Evolutionary conservation across 2,329 filamentous ascomycete genomes (phyloP).

Genomic region (Penicillium italicum): DNA sequence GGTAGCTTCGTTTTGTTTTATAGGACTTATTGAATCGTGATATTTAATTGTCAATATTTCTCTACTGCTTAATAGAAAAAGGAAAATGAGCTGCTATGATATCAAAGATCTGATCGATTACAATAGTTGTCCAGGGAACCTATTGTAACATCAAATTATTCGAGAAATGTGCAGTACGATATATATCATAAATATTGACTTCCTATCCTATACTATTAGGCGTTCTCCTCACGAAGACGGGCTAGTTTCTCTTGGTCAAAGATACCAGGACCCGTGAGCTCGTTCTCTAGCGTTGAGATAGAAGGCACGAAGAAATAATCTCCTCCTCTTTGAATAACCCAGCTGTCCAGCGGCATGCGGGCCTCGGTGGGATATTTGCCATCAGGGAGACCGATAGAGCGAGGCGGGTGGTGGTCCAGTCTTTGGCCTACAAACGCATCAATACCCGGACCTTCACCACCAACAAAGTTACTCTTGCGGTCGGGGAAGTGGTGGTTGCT

Average conservation of each 20-base stretch:
- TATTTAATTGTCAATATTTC: too few relatives aligned
- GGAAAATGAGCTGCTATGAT: too few relatives aligned
- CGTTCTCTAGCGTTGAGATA: constrained; percentile 24
- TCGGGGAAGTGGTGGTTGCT: constrained; percentile 20
- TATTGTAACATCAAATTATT: neutral
- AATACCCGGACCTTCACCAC: constrained; percentile 15
- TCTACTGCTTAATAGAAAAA: too few relatives aligned
- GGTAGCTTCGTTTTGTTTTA: neutral
- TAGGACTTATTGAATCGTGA: neutral
- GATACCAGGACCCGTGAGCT: constrained; percentile 2
- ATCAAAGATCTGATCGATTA: too few relatives aligned
- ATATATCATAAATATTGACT: neutral
- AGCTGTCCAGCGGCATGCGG: constrained; percentile 28
- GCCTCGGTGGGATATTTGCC: constrained; percentile 10
- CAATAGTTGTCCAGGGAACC: neutral
- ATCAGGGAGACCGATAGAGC: constrained; percentile 18
- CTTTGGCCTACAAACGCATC: constrained; percentile 23
- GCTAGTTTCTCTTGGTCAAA: neutral
- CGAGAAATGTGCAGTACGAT: neutral
- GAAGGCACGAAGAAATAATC: constrained; percentile 50
- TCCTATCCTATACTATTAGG: neutral
- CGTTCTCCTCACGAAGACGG: neutral
- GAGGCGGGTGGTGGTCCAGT: constrained; percentile 12
- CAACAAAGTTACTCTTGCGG: constrained; percentile 9
- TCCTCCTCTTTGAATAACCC: constrained; percentile 44